Conservation (phyloP, 2,329 filamentous ascomycete genomes). For the Colletotrichum tropicicola region DNA sequence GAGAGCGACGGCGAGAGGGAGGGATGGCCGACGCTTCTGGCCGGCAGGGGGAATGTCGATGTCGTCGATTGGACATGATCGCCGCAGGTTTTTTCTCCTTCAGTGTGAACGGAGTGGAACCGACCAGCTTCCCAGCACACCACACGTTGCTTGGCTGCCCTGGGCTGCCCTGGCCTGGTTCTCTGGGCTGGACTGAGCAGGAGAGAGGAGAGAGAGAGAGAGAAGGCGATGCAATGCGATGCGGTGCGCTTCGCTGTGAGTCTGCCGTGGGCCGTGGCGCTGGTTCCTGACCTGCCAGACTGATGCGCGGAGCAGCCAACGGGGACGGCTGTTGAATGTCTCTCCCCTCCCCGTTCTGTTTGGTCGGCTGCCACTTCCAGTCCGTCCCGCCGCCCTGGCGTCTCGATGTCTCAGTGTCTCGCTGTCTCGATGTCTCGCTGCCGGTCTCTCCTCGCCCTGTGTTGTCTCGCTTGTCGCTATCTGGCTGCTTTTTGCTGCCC, state of each 20-base stretch:
- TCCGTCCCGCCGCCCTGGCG: constrained; percentile 10
- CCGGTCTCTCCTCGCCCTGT: neutral
- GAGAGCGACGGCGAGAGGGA: neutral
- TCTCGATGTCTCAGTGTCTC: neutral
- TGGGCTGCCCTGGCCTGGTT: constrained; percentile 4
- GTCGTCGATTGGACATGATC: constrained; percentile 24
- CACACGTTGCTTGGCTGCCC: constrained; percentile 4
- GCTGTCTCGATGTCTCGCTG: neutral
- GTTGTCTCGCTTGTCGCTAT: neutral
- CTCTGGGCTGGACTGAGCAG: neutral
- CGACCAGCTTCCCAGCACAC: neutral
- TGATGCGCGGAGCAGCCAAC: too few species aligned
- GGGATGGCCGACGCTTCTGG: neutral
- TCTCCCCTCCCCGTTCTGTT: neutral
- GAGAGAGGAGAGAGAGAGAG: too few species aligned
- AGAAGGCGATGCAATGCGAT: neutral
- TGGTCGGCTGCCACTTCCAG: neutral
- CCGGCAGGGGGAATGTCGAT: constrained; percentile 25
- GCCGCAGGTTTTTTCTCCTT: constrained; percentile 18
- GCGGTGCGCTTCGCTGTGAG: constrained; percentile 10
- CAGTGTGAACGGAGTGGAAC: constrained; percentile 13
- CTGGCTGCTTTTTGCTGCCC: neutral
- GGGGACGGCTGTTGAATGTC: constrained; percentile 6
- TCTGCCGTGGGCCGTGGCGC: too few species aligned
- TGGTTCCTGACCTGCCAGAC: too few species aligned